A percentile compares a stretch with the other conserved stretches of the same genome.
Conservation (phyloP, 2,329 filamentous ascomycete species). For the Alternaria longipes region DNA sequence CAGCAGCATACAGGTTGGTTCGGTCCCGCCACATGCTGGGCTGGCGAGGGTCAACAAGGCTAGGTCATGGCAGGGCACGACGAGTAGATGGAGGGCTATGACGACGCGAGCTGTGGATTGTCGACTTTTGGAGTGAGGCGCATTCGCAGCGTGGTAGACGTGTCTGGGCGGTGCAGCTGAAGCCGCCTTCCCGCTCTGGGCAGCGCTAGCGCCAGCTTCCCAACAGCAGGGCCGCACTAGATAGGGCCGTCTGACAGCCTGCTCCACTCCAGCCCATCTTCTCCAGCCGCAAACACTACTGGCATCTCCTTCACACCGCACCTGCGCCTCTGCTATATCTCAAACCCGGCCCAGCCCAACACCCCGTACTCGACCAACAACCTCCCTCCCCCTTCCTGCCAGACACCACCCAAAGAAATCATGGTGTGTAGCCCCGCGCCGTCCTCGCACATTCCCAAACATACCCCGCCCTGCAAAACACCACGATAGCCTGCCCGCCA, state of each 20-base stretch:
- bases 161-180: slow-evolving; percentile 13
- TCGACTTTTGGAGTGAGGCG: slow-evolving; percentile 8
- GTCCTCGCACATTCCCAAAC: slow-evolving; percentile 24
- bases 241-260: slow-evolving; percentile 32
- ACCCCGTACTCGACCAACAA: not conserved
- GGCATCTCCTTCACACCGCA: slow-evolving; percentile 30
- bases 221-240: no score
- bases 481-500: slow-evolving; percentile 26
- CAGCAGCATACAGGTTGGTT: slow-evolving; percentile 84
- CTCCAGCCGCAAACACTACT: slow-evolving; percentile 43
- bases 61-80: slow-evolving; percentile 42
- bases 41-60: slow-evolving; percentile 34
- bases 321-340: slow-evolving; percentile 24
- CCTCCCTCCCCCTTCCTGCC: not conserved
- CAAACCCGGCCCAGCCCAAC: not conserved
- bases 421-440: slow-evolving; percentile 51
- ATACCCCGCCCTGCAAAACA: slow-evolving; percentile 52
- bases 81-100: slow-evolving; percentile 5
- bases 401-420: slow-evolving; percentile 30
- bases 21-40: slow-evolving; percentile 94
- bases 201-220: not conserved
- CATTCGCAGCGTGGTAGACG: slow-evolving; percentile 13
- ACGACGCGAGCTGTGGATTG: not conserved
- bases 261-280: slow-evolving; percentile 31
- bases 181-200: slow-evolving; percentile 22